Evolutionary conservation across 1,284 basidiomycete species (phyloP), one percentile per base, ranked within the genome.

Genomic region (Sporisorium exsertum): DNA sequence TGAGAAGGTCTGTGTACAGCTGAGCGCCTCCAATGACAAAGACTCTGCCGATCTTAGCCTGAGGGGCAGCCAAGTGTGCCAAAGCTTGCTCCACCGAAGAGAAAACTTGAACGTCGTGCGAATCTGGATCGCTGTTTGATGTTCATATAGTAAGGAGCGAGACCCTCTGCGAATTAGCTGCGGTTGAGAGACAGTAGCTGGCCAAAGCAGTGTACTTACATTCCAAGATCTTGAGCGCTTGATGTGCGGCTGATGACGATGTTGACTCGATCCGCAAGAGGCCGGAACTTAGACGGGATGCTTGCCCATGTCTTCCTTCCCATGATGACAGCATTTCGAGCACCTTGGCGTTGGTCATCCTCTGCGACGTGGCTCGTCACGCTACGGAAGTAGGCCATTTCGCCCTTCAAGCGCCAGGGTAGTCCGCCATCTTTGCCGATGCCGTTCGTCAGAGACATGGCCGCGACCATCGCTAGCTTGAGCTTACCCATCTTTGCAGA

Each of bases 261-360:
- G 84, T 99, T 99, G 68, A 90, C 75, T 43, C 97, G 88, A 33
- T 89, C 90, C 47, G 89, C 88, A 27, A 99, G 88, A 3, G 97
- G 97, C 70, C 93, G 89, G 87, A 93, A 94, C 85, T 91, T 93
- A 8, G 84, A 78, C n/a, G 97, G 96, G 67, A 99, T 99, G 84
- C 93, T 94, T 86, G 97, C 94, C 97, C 97, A 99, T 20, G 95
- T 97, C 82, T 94, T 95, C 53, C 95, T 89, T 7, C 97, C 97
- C 97, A 99, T 99, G 65, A 99, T 88, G 40, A 98, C 92, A 2
- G 90, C 91, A 86, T 99, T 99, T 64, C 86, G 86, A 20, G 47
- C 50, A n/a, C 63, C 68, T 13, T 49, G 20, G 16, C 43, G 50
- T 49, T 63, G 55, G 13, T 51, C 63, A 6, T 52, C 64, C 15